A percentile compares a stretch with the other conserved stretches of the same genome.
These are phyloP conservation scores for Diaporthe eres DNA, from an alignment of 2,329 filamentous ascomycete species.

Conservation along the genomic window DNA sequence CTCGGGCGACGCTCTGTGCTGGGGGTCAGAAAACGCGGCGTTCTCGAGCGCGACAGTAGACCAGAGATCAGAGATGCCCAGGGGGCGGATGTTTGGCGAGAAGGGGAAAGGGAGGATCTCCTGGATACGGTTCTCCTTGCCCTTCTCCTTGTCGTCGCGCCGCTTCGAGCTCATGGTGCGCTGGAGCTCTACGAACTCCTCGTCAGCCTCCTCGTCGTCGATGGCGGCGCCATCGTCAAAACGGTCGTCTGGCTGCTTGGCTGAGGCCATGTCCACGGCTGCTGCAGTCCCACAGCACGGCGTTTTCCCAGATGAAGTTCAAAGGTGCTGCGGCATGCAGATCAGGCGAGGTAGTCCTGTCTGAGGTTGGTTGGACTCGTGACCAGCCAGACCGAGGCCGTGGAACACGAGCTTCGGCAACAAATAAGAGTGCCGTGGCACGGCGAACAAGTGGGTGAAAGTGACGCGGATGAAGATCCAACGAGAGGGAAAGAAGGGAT, in stretches of 20 bases:
- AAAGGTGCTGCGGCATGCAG: background rate
- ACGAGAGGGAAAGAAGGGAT: background rate
- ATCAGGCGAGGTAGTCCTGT: background rate
- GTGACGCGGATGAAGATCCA: background rate
- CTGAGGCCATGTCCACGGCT: conserved; percentile 10
- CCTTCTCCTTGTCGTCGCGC: conserved; percentile 51
- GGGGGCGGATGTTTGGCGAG: conserved; percentile 80
- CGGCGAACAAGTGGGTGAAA: background rate
- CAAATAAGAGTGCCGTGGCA: conserved; percentile 1
- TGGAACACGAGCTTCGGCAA: conserved; percentile 20
- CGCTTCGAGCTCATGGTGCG: conserved; percentile 57
- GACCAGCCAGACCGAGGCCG: conserved; percentile 29
- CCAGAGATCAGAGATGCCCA: conserved; percentile 77
- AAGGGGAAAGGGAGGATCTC: conserved; percentile 70
- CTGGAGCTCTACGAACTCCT: conserved; percentile 52
- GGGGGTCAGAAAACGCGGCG: conserved; percentile 64
- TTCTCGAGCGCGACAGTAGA: conserved; percentile 70
- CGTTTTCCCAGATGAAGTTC: background rate
- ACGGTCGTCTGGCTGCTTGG: conserved; percentile 16
- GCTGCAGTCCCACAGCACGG: conserved; percentile 3
- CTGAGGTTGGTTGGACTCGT: conserved; percentile 19
- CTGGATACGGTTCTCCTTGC: conserved; percentile 55
- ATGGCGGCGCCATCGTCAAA: conserved; percentile 47
- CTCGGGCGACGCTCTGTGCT: conserved; percentile 65
- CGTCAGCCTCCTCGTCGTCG: conserved; percentile 48